Percentiles rank a stretch among this genome's conserved stretches.
Evolutionary conservation across 306 rosid genomes (phyloP).

Genomic region (Urtica urens): DNA sequence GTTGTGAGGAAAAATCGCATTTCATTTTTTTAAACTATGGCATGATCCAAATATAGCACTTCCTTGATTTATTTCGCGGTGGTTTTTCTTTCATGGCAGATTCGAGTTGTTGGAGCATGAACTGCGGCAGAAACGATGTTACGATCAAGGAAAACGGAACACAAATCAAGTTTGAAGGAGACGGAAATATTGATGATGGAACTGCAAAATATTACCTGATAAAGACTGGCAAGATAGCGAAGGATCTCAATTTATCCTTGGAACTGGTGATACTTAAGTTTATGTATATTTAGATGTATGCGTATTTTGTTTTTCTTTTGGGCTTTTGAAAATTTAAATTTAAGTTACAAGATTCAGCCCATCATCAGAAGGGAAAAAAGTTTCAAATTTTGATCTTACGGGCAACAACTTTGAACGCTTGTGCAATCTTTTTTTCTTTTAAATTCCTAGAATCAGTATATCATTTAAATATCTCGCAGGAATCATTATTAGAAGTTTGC

Average conservation of each 20-base stretch:
- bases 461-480: slow-evolving; percentile 48
- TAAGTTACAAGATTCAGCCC: too few relatives aligned
- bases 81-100: slow-evolving; percentile 29
- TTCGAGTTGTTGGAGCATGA: slow-evolving; percentile 54
- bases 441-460: too few relatives aligned
- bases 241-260: too few relatives aligned
- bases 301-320: too few relatives aligned
- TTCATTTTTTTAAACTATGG: neutral
- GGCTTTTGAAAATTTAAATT: too few relatives aligned
- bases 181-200: slow-evolving; percentile 25
- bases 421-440: too few relatives aligned
- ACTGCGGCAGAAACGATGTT: slow-evolving; percentile 39
- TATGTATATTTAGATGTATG: too few relatives aligned
- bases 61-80: neutral
- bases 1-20: slow-evolving; percentile 37
- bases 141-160: slow-evolving; percentile 11
- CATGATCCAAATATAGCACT: slow-evolving; percentile 7
- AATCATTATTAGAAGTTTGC: slow-evolving; percentile 89
- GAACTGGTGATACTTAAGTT: too few relatives aligned
- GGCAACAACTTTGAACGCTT: too few relatives aligned
- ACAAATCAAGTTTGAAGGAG: slow-evolving; percentile 17
- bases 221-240: too few relatives aligned
- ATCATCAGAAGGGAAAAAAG: too few relatives aligned
- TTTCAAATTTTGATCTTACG: too few relatives aligned
- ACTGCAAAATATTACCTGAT: slow-evolving; percentile 10